Evolutionary conservation across 495 filamentous ascomycete species (phyloP).

Genomic region (Bathelium albidoporum): DNA sequence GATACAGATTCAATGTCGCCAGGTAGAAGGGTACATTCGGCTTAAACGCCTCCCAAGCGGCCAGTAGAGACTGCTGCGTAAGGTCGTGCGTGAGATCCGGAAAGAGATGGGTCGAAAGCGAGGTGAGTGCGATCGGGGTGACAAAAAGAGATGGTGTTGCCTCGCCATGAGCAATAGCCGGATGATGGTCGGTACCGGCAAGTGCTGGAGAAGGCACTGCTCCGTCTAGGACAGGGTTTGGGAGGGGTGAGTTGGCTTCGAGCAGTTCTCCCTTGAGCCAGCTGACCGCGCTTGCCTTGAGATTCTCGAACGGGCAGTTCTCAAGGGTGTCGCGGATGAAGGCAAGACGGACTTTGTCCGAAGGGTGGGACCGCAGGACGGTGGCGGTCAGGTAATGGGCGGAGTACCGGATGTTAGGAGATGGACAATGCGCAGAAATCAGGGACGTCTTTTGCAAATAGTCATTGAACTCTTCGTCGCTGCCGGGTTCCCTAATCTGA

Average conservation of each 20-base stretch:
- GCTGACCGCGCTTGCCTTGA: conserved; percentile 70
- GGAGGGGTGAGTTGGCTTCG: conserved; percentile 34
- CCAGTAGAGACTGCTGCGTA: conserved; percentile 22
- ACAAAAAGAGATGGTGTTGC: conserved; percentile 42
- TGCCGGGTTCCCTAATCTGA: conserved; percentile 26
- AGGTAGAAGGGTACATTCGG: conserved; percentile 38
- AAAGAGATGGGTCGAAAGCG: conserved; percentile 41
- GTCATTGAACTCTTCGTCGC: conserved; percentile 30
- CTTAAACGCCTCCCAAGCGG: conserved; percentile 33
- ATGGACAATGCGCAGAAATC: conserved; percentile 57
- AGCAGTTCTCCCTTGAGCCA: conserved; percentile 85
- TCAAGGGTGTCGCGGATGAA: conserved; percentile 75
- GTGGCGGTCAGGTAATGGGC: conserved; percentile 63
- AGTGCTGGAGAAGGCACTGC: not conserved
- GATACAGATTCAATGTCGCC: conserved; percentile 43
- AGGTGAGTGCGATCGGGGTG: conserved; percentile 39
- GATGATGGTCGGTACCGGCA: conserved; percentile 12
- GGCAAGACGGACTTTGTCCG: conserved; percentile 54
- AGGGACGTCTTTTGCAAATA: conserved; percentile 50
- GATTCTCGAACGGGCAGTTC: conserved; percentile 62
- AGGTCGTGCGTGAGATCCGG: conserved; percentile 29
- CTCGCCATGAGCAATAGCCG: conserved; percentile 31
- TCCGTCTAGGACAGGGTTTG: not conserved
- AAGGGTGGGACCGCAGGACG: conserved; percentile 68
- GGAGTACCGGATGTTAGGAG: conserved; percentile 56